Conservation (phyloP, 2,329 filamentous ascomycete species). For the Xylaria arbuscula region DNA sequence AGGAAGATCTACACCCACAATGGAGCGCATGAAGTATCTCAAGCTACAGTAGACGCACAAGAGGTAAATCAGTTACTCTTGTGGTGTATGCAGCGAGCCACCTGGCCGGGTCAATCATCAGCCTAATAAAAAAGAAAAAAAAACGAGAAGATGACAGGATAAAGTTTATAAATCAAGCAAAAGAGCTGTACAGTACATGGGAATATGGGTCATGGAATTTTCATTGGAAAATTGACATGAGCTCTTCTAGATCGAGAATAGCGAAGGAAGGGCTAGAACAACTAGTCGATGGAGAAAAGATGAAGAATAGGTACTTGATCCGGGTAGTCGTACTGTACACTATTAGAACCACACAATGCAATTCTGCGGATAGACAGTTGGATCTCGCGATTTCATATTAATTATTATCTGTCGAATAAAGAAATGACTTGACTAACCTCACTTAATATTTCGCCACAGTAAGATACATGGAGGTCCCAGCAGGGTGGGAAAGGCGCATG, state of each 20-base stretch:
- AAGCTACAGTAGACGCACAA: constrained; percentile 34
- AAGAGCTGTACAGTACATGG: background rate
- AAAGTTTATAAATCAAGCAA: background rate
- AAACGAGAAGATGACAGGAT: background rate
- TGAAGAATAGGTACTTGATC: background rate
- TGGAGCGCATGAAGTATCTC: constrained; percentile 39
- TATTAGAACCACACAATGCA: background rate
- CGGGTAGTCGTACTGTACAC: background rate
- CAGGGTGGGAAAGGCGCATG: constrained; percentile 13
- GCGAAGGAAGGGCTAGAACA: background rate
- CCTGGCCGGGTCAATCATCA: constrained; percentile 45
- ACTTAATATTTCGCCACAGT: background rate
- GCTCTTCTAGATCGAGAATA: constrained; percentile 17
- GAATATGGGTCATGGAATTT: too few species aligned
- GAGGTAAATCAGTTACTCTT: constrained; percentile 41
- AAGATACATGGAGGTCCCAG: background rate
- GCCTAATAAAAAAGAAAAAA: constrained; percentile 23
- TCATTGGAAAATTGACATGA: background rate
- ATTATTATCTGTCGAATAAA: background rate
- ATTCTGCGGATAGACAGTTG: background rate
- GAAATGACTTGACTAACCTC: background rate
- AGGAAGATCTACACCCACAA: constrained; percentile 43
- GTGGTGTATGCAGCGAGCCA: constrained; percentile 44
- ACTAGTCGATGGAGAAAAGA: background rate
- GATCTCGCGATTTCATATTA: background rate